Base-by-base conservation (phyloP, 805 yeast genomes). In the Blastobotrys mokoenaii region DNA sequence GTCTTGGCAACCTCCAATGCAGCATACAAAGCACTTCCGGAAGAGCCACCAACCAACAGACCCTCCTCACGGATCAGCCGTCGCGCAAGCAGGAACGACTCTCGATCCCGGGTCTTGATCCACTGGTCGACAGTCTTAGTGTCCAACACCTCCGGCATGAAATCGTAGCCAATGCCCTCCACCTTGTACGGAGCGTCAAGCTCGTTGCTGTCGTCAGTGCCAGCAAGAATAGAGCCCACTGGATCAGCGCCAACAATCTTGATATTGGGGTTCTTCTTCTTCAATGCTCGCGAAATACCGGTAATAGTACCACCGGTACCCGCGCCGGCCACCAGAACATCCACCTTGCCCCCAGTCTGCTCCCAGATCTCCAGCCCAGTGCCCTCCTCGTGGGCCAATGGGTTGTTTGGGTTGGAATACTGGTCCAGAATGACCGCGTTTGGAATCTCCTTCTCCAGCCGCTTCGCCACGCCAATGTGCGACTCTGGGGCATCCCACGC, bases 231-330 rank as follows among this genome's bases (percentile, higher is more conserved):
- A 41, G 95, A 86, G 29, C 95, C 95, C 52, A 76, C 71, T 34
- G 95, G 95, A 67, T 85, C 95, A 37, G 94, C 95, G 54, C 82
- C 95, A 42, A 81, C 73, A 37, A 85, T 75, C 47, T 70, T 63
- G 51, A 85, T 69, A 12, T 76, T 66, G 20, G 79, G 67, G 64
- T 83, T 74, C 63, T 81, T 74, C 62, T 79, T 84, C 68, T 84
- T 84, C 62, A 85, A 71, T 56, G 80, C 86, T 54, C 71, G 73
- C 46, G 93, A 77, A 54, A 84, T 83, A 68, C 95, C 95, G 43
- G 84, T 70, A 60, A 85, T 81, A 44, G 95, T 85, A 67, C 95
- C 95, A 66, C 95, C 95, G 47, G 95, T 85, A 67, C 95, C 95
- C 6, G 95, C 95, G 63, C 95, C 95, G 33, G 95, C 95, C 45